Base-by-base conservation (phyloP, 306 rosid genomes). In the Prunus campanulata region DNA sequence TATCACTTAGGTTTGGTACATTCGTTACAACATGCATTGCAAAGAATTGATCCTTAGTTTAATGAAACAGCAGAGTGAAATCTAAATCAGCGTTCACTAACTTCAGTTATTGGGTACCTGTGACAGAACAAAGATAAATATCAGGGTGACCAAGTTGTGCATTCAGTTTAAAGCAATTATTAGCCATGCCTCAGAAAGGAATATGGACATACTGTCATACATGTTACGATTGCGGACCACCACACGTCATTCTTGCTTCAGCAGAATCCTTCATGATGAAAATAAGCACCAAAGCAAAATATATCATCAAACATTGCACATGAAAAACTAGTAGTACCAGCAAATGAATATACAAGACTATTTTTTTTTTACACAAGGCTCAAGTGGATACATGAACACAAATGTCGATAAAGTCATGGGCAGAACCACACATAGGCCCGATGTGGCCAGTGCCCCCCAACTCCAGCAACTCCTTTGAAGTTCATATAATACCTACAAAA, bases 1-100 rank as follows among this genome's bases (percentile, higher is more conserved):
- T 71, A 39, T 72, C 50, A 19, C 76, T 55, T 20, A 4, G 14
- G 63, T 13, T 30, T 59, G 29, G 9, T 70, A 70, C 27, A 70
- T 56, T 72, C 42, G 52, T 56, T 72, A 72, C 76, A 56, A 56
- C 39, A 72, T 22, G 67, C 35, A 22, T 42, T 22, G 55, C 76
- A 57, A 72, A 72, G 67, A 57, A 72, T 72, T 15, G 66, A 42
- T 13, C 54, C 13, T 14, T 59, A 1, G 39, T 56, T 29, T 39
- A 22, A 39, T 42, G 42, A 16, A 42, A 42, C 67, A 35, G 22
- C 76, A 55, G 22, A 22, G 8, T 62, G 76, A 13, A 39, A 15
- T 7, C 54, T 39, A 71, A 30, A 30, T 70, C 49, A 12, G 35
- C 14, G 65, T 54, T 39, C 59, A 7, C 35, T 35, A 20, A 55